Percentiles rank a stretch among this genome's conserved stretches.
These are phyloP conservation scores for Thraustotheca clavata DNA, from an alignment of 352 stramenopile genomes.

Conservation along the genomic window DNA sequence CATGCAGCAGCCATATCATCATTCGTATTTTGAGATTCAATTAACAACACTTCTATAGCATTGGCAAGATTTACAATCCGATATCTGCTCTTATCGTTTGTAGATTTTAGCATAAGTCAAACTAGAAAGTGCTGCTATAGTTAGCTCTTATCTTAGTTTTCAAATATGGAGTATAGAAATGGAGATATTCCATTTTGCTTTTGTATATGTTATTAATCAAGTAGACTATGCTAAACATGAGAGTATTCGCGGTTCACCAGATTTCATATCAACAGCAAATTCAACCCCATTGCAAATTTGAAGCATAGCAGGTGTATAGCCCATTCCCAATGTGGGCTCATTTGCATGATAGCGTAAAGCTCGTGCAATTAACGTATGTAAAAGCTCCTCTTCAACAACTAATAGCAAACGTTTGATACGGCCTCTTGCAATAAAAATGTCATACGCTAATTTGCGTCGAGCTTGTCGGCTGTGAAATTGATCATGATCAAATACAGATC, in stretches of 20 bases:
- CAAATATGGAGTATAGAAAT: neutral
- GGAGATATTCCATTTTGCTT: neutral
- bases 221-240: constrained; percentile 15
- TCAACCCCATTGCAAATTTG: constrained; percentile 20
- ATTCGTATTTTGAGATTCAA: too few species aligned
- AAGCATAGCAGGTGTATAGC: constrained; percentile 8
- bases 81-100: too few species aligned
- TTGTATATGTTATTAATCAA: neutral
- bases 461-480: neutral
- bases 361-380: constrained; percentile 5
- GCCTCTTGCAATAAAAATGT: constrained; percentile 14
- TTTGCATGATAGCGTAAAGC: neutral
- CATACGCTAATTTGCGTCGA: constrained; percentile 15
- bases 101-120: too few species aligned
- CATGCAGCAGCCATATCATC: constrained; percentile 26
- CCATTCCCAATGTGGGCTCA: neutral
- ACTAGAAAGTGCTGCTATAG: too few species aligned
- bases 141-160: too few species aligned
- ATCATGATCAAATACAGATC: constrained; percentile 8
- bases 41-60: too few species aligned
- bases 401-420: constrained; percentile 21
- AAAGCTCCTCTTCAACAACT: constrained; percentile 15
- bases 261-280: constrained; percentile 22
- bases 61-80: too few species aligned
- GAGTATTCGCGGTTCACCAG: constrained; percentile 12